Base-by-base conservation (phyloP, 371 early-diverging fungal species). In the Vairimorpha necatrix region DNA sequence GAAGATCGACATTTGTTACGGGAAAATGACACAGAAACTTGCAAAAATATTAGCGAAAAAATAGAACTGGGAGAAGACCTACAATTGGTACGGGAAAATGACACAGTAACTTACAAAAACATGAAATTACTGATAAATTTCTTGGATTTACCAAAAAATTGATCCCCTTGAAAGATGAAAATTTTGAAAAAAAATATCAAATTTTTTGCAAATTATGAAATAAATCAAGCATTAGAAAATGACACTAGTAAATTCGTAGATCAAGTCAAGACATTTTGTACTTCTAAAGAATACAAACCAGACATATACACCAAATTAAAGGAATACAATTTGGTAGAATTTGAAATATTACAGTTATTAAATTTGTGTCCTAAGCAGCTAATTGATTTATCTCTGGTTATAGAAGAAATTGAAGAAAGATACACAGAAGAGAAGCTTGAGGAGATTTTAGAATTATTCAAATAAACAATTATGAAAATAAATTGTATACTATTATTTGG, bases 381-480 rank as follows among this genome's bases (percentile, higher is more conserved):
- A 39, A 54, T 83, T n/a, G 65, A 74, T 70, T 61, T 85, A 13
- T 81, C 83, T 47, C 65, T 83, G 33, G 54, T 85, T 28, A 80
- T 85, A 28, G 85, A 85, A 65, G 84, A 83, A 67, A 74, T 85
- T 76, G 84, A 83, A 47, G 85, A 85, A 67, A 74, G 85, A 63
- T 78, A 80, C 39, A 68, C 63, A 18, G 78, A 80, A 47, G 74
- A 80, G n/a, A 54, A 71, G 16, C 63, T 85, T 39, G 42, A 78
- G n/a, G 34, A 77, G 42, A 79, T 83, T 47, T 56, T 85, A 65
- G 28, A 69, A 34, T 24, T 82, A 4, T 73, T 84, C 61, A 14
- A 72, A 22, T 14, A 72, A 42, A 33, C 3, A 60, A 60, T 30
- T 30, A 30, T 33, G 3, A 7, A 14, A 9, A 28, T 32, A 60